phyloP scores from a whole-genome alignment of 202 grass and related monocot species.

The Panicum virgatum region DNA sequence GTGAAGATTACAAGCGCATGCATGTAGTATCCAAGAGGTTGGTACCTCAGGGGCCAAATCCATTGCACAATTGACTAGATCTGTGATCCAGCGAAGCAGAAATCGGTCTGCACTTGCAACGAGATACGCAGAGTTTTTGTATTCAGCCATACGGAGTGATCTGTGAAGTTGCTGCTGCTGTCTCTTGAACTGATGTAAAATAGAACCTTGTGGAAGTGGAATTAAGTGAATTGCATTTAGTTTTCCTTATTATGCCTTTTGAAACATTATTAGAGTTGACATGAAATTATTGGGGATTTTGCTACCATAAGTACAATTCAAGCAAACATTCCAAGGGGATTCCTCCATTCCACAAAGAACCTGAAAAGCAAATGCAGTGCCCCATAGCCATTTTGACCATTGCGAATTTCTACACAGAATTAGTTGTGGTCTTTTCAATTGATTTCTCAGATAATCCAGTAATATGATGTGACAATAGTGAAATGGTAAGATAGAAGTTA shows the following conservation, averaged over 20 bases:
- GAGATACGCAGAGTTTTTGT: not conserved
- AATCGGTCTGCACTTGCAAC: not conserved
- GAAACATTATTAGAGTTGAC: not conserved
- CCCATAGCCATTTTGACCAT: no score
- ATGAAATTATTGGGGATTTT: not conserved
- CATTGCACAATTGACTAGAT: conserved; percentile 82
- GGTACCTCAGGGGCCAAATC: conserved; percentile 94
- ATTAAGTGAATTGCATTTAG: not conserved
- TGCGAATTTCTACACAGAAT: no score
- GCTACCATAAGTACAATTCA: not conserved
- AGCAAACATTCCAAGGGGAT: not conserved
- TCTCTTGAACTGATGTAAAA: not conserved
- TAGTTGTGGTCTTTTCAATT: no score
- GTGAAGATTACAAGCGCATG: conserved; percentile 25
- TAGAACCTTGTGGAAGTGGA: not conserved
- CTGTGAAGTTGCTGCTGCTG: not conserved
- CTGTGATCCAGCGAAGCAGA: not conserved
- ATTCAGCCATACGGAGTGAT: not conserved
- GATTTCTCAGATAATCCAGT: no score
- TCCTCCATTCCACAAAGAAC: not conserved
- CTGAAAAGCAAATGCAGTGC: not conserved
- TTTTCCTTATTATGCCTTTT: not conserved
- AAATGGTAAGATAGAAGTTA: no score
- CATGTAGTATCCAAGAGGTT: conserved; percentile 67
- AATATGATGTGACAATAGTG: no score